Percentiles rank a stretch among this genome's conserved stretches.
Conservation (phyloP, 169 alveolate species). For the Cryptosporidium sp. region DNA sequence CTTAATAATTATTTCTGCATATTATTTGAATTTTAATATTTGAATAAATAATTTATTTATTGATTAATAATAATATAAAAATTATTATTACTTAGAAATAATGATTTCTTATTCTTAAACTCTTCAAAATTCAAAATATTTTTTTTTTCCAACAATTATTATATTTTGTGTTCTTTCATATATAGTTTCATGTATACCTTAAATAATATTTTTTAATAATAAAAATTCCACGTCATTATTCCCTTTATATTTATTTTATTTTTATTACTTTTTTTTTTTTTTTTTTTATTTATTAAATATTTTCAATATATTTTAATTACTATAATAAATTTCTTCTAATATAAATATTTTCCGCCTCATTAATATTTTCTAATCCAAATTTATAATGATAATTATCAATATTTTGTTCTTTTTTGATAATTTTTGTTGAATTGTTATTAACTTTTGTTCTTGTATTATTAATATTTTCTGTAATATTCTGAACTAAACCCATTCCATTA, state of each 20-base stretch:
- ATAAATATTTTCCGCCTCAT: conserved; percentile 15
- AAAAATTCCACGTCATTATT: conserved; percentile 1
- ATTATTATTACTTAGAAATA: no score
- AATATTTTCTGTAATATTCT: background rate
- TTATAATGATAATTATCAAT: background rate
- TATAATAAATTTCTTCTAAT: conserved; percentile 6
- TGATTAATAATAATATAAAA: no score
- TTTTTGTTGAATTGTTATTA: background rate
- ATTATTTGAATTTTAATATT: no score
- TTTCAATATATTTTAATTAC: background rate
- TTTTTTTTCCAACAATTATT: no score
- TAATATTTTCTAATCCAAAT: background rate
- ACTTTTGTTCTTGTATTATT: background rate
- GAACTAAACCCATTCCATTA: conserved; percentile 10
- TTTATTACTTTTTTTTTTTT: no score
- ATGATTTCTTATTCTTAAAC: no score
- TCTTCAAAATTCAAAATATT: no score
- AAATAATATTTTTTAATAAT: no score
- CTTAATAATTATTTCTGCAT: background rate
- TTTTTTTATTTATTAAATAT: no score
- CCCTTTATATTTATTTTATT: background rate
- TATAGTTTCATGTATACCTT: background rate
- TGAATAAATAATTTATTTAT: no score
- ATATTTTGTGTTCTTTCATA: no score
- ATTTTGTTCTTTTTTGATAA: background rate